A percentile compares a stretch with the other conserved stretches of the same genome.
phyloP scores from a whole-genome alignment of 768 basidiomycete genomes.

The Agaricus subrufescens region DNA sequence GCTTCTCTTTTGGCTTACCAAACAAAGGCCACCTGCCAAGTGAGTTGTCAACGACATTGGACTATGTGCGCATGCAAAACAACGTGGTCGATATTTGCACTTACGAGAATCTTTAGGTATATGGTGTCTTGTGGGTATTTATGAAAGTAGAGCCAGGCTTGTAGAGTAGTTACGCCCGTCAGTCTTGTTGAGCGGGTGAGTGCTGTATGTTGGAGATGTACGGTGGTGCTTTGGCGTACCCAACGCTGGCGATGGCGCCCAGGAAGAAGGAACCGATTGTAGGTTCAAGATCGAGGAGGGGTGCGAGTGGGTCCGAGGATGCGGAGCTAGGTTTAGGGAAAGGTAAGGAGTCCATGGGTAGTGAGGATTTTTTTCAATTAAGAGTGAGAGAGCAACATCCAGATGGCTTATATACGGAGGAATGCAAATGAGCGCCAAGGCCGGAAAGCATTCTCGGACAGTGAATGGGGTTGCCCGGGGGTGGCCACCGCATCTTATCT shows the following conservation, averaged over 20 bases:
- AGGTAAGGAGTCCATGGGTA: neutral
- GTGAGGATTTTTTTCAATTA: neutral
- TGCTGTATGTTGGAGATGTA: too few relatives aligned
- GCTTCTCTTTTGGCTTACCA: neutral
- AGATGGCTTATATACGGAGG: too few relatives aligned
- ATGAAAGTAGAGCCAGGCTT: constrained; percentile 8
- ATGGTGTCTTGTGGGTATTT: constrained; percentile 3
- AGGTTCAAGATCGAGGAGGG: neutral
- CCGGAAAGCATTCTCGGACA: too few relatives aligned
- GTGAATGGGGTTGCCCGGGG: too few relatives aligned
- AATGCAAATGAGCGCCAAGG: too few relatives aligned
- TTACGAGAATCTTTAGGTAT: neutral
- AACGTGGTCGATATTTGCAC: neutral
- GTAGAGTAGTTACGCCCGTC: constrained; percentile 5
- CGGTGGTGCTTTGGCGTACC: neutral
- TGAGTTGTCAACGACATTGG: neutral
- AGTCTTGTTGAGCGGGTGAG: neutral
- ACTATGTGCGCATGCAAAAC: too few relatives aligned
- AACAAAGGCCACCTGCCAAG: neutral
- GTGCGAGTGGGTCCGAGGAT: neutral
- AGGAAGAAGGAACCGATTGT: constrained; percentile 3
- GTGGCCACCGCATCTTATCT: too few relatives aligned
- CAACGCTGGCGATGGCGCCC: constrained; percentile 4
- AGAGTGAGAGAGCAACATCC: neutral
- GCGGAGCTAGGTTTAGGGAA: neutral